phyloP scores from a whole-genome alignment of 495 filamentous ascomycete species.

The Podospora pseudocomata region DNA sequence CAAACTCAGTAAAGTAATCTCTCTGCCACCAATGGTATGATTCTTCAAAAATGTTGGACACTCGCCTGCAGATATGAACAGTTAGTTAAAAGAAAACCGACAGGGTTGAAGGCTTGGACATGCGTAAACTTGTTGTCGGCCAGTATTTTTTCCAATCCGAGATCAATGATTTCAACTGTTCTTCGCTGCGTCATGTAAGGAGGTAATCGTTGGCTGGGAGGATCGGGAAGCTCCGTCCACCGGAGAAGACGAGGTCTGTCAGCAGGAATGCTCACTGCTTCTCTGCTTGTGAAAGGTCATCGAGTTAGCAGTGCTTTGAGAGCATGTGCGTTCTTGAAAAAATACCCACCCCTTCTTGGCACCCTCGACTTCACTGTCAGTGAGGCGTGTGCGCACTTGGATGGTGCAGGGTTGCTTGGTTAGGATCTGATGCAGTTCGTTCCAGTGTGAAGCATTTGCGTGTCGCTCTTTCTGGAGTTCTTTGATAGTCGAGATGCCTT shows the following conservation, averaged over 20 bases:
- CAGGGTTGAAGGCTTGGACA: constrained; percentile 3
- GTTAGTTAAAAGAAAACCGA: not conserved
- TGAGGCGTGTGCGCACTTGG: constrained; percentile 39
- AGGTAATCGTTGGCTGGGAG: constrained; percentile 26
- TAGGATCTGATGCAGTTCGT: constrained; percentile 41
- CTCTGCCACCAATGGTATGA: constrained; percentile 42
- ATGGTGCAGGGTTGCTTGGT: constrained; percentile 39
- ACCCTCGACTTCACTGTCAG: constrained; percentile 29
- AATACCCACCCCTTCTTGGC: not conserved
- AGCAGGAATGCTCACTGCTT: not conserved
- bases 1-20: constrained; percentile 34
- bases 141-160: constrained; percentile 24
- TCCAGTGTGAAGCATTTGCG: constrained; percentile 30
- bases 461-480: constrained; percentile 33
- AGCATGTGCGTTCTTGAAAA: not conserved
- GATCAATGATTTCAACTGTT: constrained; percentile 31
- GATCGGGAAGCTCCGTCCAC: constrained; percentile 46
- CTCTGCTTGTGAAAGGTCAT: not conserved
- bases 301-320: not conserved
- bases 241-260: constrained; percentile 23
- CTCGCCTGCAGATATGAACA: constrained; percentile 26
- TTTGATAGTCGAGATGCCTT: constrained; percentile 27
- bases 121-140: constrained; percentile 36
- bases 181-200: constrained; percentile 38
- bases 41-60: constrained; percentile 41